Conservation (phyloP, 169 alveolate genomes). For the Eimeria nieschulzi region DNA sequence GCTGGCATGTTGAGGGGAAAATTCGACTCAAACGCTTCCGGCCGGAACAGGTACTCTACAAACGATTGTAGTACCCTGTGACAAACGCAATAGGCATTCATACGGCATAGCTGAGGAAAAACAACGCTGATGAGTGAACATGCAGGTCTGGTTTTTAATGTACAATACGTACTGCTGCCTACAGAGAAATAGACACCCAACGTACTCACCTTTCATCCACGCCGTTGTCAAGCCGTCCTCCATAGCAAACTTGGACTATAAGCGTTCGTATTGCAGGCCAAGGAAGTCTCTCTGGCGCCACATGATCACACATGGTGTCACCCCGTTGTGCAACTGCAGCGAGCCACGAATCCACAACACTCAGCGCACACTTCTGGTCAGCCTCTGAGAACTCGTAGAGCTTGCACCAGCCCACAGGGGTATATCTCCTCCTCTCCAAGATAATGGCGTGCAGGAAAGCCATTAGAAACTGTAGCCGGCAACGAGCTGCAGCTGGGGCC, state of each 20-base stretch:
- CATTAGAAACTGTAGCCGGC: conserved; percentile 93
- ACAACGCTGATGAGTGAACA: not conserved
- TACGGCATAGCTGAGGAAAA: not conserved
- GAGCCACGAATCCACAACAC: conserved; percentile 95
- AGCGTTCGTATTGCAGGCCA: conserved; percentile 97
- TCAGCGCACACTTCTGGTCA: conserved; percentile 95
- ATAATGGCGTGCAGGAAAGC: conserved; percentile 98
- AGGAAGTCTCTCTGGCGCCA: conserved; percentile 96
- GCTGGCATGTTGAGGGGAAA: conserved; percentile 56
- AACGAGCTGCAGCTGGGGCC: conserved; percentile 87
- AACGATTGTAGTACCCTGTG: conserved; percentile 66
- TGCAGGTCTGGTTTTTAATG: not conserved
- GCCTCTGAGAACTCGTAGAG: conserved; percentile 97
- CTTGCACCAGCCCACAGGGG: conserved; percentile 99
- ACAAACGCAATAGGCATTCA: not conserved
- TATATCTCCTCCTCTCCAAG: conserved; percentile 95
- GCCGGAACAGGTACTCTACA: conserved; percentile 70
- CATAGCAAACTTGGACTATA: conserved; percentile 93
- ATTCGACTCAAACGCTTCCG: conserved; percentile 60
- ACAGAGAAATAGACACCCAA: not conserved
- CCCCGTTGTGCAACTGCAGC: conserved; percentile 78
- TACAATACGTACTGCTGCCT: not conserved
- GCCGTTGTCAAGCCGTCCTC: conserved; percentile 97
- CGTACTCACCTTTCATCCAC: conserved; percentile 89
- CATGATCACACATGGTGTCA: conserved; percentile 77